A percentile compares a stretch with the other conserved stretches of the same genome.
These are phyloP conservation scores for Metarhizium guizhouense DNA, from an alignment of 2,329 filamentous ascomycete species.

Conservation along the genomic window DNA sequence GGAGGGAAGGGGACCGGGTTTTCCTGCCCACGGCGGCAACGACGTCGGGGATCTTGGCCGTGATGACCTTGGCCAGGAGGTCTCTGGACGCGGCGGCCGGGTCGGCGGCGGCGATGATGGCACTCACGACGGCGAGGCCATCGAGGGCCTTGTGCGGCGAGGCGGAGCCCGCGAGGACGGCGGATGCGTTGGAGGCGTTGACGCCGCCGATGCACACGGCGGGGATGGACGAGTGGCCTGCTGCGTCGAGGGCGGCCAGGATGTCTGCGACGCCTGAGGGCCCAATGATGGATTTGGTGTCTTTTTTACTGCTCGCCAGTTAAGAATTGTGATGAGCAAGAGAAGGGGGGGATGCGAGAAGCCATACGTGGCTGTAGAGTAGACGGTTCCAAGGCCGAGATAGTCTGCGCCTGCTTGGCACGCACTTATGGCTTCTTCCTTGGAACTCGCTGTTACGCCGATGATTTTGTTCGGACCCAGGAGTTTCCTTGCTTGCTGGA, in stretches of 20 bases:
- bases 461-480: constrained; percentile 75
- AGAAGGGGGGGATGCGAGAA: constrained; percentile 2
- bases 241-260: constrained; percentile 44
- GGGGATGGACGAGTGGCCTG: constrained; percentile 35
- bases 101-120: constrained; percentile 66
- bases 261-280: constrained; percentile 45
- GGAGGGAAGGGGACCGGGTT: constrained; percentile 37
- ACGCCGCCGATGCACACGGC: constrained; percentile 87
- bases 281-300: constrained; percentile 62
- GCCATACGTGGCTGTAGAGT: constrained; percentile 67
- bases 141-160: constrained; percentile 52
- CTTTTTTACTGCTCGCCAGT: constrained; percentile 55
- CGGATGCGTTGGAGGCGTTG: constrained; percentile 65
- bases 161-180: constrained; percentile 60
- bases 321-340: neutral
- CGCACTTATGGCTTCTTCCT: constrained; percentile 64
- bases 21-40: constrained; percentile 51
- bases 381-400: constrained; percentile 83
- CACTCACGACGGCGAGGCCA: constrained; percentile 83
- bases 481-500: constrained; percentile 51
- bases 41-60: constrained; percentile 42
- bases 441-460: constrained; percentile 73
- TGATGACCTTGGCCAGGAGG: constrained; percentile 37
- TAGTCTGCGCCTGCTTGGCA: constrained; percentile 77
- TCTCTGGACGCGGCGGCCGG: constrained; percentile 53